These are phyloP conservation scores for Diaporthe destruens DNA, from an alignment of 2,329 filamentous ascomycete species.

Conservation along the genomic window DNA sequence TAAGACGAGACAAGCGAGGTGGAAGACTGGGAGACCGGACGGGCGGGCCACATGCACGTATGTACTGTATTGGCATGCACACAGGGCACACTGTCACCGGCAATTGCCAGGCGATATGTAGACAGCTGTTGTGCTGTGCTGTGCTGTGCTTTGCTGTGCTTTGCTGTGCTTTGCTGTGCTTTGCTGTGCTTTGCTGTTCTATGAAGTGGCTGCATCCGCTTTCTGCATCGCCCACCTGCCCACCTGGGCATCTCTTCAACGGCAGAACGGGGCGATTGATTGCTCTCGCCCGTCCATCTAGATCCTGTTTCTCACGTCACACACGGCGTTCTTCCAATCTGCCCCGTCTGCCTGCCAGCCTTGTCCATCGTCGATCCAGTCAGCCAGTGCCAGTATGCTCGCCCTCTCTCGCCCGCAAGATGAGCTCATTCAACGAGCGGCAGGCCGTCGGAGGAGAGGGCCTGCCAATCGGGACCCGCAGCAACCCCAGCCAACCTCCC, in stretches of 20 bases:
- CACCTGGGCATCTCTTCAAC: neutral
- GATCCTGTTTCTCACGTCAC: conserved; percentile 21
- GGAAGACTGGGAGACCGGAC: neutral
- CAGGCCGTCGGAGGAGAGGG: conserved; percentile 20
- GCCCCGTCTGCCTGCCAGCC: neutral
- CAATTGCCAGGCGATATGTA: conserved; percentile 25
- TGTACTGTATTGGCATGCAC: too few relatives aligned
- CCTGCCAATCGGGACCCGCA: conserved; percentile 31
- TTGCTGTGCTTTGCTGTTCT: neutral
- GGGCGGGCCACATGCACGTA: conserved; percentile 5
- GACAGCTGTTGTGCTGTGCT: neutral
- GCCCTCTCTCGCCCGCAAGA: neutral
- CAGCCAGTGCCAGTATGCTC: neutral
- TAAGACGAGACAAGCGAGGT: conserved; percentile 27
- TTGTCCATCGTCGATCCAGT: neutral
- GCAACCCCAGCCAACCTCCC: conserved; percentile 8
- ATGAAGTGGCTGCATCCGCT: conserved; percentile 22
- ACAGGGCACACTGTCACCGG: neutral
- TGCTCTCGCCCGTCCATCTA: conserved; percentile 14
- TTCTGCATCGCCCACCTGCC: conserved; percentile 7
- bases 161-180: too few relatives aligned
- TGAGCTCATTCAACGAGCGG: conserved; percentile 28
- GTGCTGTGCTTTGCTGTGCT: neutral
- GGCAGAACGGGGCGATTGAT: conserved; percentile 12
- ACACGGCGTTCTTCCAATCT: neutral